phyloP scores from a whole-genome alignment of 2,329 filamentous ascomycete genomes.

The Thielaviopsis ethacetica region DNA sequence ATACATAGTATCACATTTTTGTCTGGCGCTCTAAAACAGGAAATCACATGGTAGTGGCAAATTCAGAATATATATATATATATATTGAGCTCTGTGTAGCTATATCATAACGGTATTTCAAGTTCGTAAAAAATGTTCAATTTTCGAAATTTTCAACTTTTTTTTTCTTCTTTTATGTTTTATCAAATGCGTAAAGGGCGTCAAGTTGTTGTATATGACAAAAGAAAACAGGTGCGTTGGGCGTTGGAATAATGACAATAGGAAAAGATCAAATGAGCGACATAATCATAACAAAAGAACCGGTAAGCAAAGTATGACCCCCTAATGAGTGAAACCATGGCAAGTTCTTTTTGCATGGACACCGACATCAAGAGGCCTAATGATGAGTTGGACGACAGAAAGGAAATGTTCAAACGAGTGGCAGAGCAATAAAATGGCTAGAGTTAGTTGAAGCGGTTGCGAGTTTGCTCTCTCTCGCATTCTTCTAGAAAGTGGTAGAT shows the following conservation, averaged over 20 bases:
- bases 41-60: neutral
- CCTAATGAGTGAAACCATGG: neutral
- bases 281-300: slow-evolving; percentile 8
- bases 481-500: slow-evolving; percentile 43
- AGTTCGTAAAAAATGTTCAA: neutral
- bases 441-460: neutral
- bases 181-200: neutral
- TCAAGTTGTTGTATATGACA: neutral
- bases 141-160: neutral
- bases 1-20: neutral
- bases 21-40: neutral
- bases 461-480: slow-evolving; percentile 27
- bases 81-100: neutral
- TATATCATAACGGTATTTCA: neutral
- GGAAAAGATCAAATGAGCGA: slow-evolving; percentile 8
- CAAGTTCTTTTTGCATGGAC: neutral
- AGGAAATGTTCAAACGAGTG: slow-evolving; percentile 5
- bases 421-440: neutral
- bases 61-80: neutral
- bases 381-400: neutral
- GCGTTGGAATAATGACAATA: neutral
- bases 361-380: neutral
- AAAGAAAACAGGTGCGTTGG: neutral
- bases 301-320: slow-evolving; percentile 10
- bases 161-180: neutral